Conservation (phyloP, 2,329 filamentous ascomycete species). For the Ploettnerulaceae sp. region DNA sequence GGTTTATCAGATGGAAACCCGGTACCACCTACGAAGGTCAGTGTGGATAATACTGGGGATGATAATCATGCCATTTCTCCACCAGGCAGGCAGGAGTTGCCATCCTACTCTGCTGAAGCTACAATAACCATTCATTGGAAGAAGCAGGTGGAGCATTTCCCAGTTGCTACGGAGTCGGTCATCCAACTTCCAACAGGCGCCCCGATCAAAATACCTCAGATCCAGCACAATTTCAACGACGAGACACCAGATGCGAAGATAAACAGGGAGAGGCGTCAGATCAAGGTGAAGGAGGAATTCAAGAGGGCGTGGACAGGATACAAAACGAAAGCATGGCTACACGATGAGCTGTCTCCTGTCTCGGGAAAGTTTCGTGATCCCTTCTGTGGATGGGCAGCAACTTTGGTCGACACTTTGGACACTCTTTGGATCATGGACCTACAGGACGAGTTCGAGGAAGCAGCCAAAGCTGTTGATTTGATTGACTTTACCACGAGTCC, state of each 20-base stretch:
- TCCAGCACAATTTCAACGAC: constrained; percentile 68
- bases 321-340: constrained; percentile 71
- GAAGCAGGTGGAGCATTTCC: constrained; percentile 71
- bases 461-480: constrained; percentile 59
- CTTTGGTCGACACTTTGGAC: constrained; percentile 76
- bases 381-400: constrained; percentile 89
- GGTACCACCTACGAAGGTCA: constrained; percentile 16
- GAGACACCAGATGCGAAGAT: constrained; percentile 58
- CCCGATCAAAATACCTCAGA: constrained; percentile 64
- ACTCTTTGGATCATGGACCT: constrained; percentile 85
- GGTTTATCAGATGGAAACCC: constrained; percentile 28
- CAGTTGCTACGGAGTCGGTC: constrained; percentile 63
- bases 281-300: constrained; percentile 68
- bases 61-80: constrained; percentile 29
- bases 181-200: constrained; percentile 70
- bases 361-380: constrained; percentile 65
- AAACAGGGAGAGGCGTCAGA: constrained; percentile 59
- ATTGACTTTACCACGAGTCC: constrained; percentile 80
- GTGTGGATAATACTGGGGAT: constrained; percentile 17
- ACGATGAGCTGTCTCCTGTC: constrained; percentile 80
- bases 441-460: constrained; percentile 73
- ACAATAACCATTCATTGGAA: constrained; percentile 59
- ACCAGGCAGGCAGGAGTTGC: constrained; percentile 28
- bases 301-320: constrained; percentile 79
- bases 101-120: constrained; percentile 13